phyloP scores from a whole-genome alignment of 2,329 filamentous ascomycete species.

The Nectriaceae sp. region DNA sequence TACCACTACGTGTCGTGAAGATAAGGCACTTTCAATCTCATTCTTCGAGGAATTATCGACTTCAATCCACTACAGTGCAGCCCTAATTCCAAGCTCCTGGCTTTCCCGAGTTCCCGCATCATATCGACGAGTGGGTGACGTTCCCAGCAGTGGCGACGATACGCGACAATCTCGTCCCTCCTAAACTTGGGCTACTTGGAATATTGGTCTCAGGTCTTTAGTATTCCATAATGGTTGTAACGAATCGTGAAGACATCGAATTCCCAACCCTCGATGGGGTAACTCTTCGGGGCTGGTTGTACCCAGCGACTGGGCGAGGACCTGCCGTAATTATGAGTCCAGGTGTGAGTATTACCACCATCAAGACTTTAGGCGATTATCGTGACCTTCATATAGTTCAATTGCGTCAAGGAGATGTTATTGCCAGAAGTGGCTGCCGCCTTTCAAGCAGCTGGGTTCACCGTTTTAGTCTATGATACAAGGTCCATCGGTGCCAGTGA shows the following conservation, averaged over 20 bases:
- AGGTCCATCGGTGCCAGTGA: conserved; percentile 38
- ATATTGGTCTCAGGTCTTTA: too few relatives aligned
- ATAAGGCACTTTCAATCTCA: too few relatives aligned
- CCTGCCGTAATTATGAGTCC: conserved; percentile 32
- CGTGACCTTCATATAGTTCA: conserved; percentile 13
- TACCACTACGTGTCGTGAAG: too few relatives aligned
- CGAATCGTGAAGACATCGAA: conserved; percentile 32
- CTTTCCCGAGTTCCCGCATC: too few relatives aligned
- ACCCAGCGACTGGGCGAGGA: conserved; percentile 26
- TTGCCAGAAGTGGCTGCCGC: conserved; percentile 33
- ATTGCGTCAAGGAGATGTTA: conserved; percentile 32
- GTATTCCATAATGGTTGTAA: neutral
- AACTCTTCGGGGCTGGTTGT: conserved; percentile 40
- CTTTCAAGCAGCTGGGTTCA: conserved; percentile 37
- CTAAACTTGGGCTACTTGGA: too few relatives aligned
- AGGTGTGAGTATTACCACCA: conserved; percentile 21
- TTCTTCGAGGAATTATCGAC: too few relatives aligned
- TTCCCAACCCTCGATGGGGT: conserved; percentile 44
- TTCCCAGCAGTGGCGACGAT: too few relatives aligned
- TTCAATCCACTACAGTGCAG: too few relatives aligned
- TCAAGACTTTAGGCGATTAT: too few relatives aligned
- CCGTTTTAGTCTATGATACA: conserved; percentile 38
- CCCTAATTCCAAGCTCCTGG: too few relatives aligned
- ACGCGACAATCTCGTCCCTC: too few relatives aligned
- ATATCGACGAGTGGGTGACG: too few relatives aligned